Conservation (phyloP, 768 basidiomycete genomes). For the Pleurotus tuber-regium region DNA sequence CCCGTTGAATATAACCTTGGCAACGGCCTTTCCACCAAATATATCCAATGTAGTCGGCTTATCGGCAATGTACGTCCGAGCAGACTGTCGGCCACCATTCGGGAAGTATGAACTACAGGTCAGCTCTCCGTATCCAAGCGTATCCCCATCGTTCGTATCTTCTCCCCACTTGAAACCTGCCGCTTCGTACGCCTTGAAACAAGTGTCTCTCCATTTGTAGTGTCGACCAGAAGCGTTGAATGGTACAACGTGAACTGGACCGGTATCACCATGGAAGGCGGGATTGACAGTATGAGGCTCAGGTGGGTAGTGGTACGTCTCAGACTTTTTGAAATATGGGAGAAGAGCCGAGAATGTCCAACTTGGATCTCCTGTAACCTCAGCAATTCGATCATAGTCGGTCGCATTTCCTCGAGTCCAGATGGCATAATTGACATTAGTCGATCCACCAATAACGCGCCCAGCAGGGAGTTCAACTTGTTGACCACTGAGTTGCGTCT, state of each 20-base stretch:
- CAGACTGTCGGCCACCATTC: neutral
- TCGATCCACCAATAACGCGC: neutral
- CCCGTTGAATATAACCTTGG: neutral
- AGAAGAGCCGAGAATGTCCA: neutral
- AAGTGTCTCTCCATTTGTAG: neutral
- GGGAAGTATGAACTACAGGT: neutral
- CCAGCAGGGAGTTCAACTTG: neutral
- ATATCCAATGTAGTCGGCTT: neutral
- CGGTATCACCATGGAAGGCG: neutral
- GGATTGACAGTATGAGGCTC: neutral
- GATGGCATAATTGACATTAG: neutral
- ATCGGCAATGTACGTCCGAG: neutral
- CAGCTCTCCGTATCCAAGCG: slow-evolving; percentile 1
- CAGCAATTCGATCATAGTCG: slow-evolving; percentile 1
- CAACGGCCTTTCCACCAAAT: neutral
- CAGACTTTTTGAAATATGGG: slow-evolving; percentile 1
- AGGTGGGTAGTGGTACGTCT: neutral
- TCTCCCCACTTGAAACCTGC: neutral
- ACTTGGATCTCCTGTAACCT: neutral
- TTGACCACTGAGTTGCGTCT: neutral
- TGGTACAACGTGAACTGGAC: slow-evolving; percentile 3
- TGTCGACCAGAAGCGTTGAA: neutral
- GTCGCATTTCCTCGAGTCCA: slow-evolving; percentile 3
- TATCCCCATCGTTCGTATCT: neutral
- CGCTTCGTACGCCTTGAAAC: neutral